phyloP scores from a whole-genome alignment of 2,329 filamentous ascomycete species.

The Helotiales sp. region DNA sequence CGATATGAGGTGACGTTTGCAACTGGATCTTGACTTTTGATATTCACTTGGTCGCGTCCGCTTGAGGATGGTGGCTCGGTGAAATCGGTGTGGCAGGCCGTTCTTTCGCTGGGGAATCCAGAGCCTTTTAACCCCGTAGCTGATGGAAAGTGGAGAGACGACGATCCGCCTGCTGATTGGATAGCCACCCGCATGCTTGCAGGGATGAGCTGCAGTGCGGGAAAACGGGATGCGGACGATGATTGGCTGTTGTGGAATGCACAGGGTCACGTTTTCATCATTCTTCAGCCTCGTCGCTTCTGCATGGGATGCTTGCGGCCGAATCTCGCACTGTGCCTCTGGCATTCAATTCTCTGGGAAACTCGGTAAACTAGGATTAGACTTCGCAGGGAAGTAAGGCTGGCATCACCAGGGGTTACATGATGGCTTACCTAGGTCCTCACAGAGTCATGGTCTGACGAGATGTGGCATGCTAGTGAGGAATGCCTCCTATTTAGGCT shows the following conservation, averaged over 20 bases:
- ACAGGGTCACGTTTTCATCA: slow-evolving; percentile 22
- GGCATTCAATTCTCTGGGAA: not conserved
- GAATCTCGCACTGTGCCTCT: not conserved
- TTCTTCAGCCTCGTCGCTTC: slow-evolving; percentile 4
- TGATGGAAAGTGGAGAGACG: slow-evolving; percentile 18
- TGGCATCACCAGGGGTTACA: not conserved
- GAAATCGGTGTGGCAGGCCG: not conserved
- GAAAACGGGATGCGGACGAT: not conserved
- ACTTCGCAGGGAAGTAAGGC: not conserved
- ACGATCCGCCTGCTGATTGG: not conserved
- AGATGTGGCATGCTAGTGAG: not conserved
- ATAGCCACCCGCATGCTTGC: not conserved
- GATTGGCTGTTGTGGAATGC: slow-evolving; percentile 19
- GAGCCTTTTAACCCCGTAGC: slow-evolving; percentile 14
- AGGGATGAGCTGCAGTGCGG: not conserved
- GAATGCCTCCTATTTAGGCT: not conserved
- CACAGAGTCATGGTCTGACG: not conserved
- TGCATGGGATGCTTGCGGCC: not conserved
- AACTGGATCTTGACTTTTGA: not conserved
- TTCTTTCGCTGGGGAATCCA: slow-evolving; percentile 13
- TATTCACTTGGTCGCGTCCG: not conserved
- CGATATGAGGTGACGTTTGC: not conserved
- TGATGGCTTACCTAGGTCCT: too few relatives aligned
- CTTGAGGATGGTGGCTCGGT: not conserved
- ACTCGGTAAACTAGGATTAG: not conserved